Percentiles rank a stretch among this genome's conserved stretches.
Evolutionary conservation across 1,284 basidiomycete genomes (phyloP).

Genomic region (Anthracocystis panici-leucophaei): DNA sequence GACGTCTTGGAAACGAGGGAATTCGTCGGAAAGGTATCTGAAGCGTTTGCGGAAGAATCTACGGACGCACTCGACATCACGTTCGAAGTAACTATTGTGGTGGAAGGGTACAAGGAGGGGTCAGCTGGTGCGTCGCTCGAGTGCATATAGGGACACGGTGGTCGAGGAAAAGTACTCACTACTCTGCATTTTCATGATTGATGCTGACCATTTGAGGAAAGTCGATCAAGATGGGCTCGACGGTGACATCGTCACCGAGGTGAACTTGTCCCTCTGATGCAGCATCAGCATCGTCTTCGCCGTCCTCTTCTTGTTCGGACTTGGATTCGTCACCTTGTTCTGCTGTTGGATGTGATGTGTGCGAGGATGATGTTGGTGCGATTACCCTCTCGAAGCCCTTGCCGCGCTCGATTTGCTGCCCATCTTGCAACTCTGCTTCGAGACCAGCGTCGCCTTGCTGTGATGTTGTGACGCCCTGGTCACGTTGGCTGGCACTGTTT

Average conservation of each 20-base stretch:
- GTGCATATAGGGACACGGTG: neutral
- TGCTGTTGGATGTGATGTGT: slow-evolving; percentile 12
- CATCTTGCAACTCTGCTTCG: slow-evolving; percentile 21
- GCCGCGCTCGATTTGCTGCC: slow-evolving; percentile 54
- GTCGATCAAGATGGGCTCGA: slow-evolving; percentile 93
- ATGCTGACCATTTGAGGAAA: slow-evolving; percentile 99
- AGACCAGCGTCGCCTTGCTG: slow-evolving; percentile 4
- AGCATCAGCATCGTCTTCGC: slow-evolving; percentile 74
- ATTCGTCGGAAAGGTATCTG: slow-evolving; percentile 88
- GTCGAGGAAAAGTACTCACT: slow-evolving; percentile 74
- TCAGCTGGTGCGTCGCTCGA: neutral
- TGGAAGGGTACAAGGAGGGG: neutral
- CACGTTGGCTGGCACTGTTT: slow-evolving; percentile 3
- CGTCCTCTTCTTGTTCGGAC: slow-evolving; percentile 48
- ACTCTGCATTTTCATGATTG: slow-evolving; percentile 95
- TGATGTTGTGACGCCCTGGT: neutral
- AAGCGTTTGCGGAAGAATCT: slow-evolving; percentile 93
- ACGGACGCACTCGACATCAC: slow-evolving; percentile 95
- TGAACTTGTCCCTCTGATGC: slow-evolving; percentile 76
- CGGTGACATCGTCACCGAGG: slow-evolving; percentile 78
- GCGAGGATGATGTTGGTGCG: slow-evolving; percentile 16
- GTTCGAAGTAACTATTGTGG: slow-evolving; percentile 88
- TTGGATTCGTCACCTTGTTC: slow-evolving; percentile 23
- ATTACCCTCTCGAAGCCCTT: slow-evolving; percentile 63
- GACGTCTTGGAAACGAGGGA: slow-evolving; percentile 74